phyloP scores from a whole-genome alignment of 1,284 basidiomycete species.

The Sanghuangporus sanghuang region DNA sequence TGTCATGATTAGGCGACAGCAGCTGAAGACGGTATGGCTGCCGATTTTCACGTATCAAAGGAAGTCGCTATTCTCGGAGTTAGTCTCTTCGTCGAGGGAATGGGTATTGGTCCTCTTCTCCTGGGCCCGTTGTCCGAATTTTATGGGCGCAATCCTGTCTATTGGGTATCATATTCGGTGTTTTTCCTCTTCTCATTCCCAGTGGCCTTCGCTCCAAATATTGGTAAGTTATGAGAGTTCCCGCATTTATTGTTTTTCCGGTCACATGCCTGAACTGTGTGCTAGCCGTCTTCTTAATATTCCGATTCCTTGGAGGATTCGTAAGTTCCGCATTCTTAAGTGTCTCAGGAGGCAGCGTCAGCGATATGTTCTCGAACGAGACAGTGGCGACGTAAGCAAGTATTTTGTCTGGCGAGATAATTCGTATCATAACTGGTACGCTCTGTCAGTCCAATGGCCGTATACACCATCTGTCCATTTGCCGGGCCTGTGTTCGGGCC shows the following conservation, averaged over 20 bases:
- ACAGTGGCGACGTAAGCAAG: conserved; percentile 54
- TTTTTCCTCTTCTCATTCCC: conserved; percentile 56
- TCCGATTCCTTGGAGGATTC: conserved; percentile 69
- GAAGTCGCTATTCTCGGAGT: conserved; percentile 68
- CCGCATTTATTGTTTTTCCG: conserved; percentile 32
- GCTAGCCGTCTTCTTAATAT: conserved; percentile 54
- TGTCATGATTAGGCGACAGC: conserved; percentile 47
- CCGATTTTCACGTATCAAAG: conserved; percentile 54
- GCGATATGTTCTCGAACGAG: conserved; percentile 64
- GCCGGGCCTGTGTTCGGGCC: conserved; percentile 71
- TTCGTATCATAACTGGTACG: conserved; percentile 4
- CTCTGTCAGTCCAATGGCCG: conserved; percentile 62
- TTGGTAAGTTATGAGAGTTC: conserved; percentile 33
- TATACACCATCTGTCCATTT: conserved; percentile 70
- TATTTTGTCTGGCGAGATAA: neutral
- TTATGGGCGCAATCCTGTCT: conserved; percentile 47
- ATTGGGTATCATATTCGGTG: conserved; percentile 43
- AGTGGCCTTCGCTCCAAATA: conserved; percentile 62
- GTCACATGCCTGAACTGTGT: conserved; percentile 19
- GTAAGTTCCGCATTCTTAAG: conserved; percentile 71
- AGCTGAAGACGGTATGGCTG: conserved; percentile 56
- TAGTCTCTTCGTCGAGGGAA: conserved; percentile 64
- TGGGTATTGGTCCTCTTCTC: conserved; percentile 42
- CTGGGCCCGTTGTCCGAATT: conserved; percentile 47
- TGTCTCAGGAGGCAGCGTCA: conserved; percentile 76